These are phyloP conservation scores for Zancudomyces culisetae DNA, from an alignment of 371 early-diverging fungal genomes.

Conservation along the genomic window DNA sequence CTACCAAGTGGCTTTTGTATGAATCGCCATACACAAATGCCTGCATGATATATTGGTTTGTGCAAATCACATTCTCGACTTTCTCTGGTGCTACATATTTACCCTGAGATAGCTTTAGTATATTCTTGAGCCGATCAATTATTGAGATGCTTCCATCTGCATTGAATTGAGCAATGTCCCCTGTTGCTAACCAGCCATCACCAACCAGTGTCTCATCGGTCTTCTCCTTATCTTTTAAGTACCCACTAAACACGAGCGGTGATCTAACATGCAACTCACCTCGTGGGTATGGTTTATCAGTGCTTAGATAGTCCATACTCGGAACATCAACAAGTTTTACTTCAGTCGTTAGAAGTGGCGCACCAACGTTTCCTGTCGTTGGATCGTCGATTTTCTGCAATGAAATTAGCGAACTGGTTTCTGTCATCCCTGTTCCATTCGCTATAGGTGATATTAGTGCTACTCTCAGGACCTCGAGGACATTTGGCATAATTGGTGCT, in stretches of 20 bases:
- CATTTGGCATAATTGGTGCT: slow-evolving; percentile 75
- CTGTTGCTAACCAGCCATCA: slow-evolving; percentile 86
- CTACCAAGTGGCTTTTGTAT: slow-evolving; percentile 53
- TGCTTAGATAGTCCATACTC: slow-evolving; percentile 70
- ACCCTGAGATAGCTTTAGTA: slow-evolving; percentile 93
- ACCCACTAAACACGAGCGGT: slow-evolving; percentile 58
- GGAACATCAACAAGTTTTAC: slow-evolving; percentile 82
- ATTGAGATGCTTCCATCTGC: slow-evolving; percentile 49
- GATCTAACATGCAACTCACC: slow-evolving; percentile 91
- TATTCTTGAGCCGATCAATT: slow-evolving; percentile 93
- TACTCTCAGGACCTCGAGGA: slow-evolving; percentile 71
- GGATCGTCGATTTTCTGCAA: slow-evolving; percentile 30
- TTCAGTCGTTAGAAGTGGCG: slow-evolving; percentile 48
- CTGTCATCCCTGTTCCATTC: slow-evolving; percentile 96
- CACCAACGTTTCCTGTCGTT: slow-evolving; percentile 70
- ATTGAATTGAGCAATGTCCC: slow-evolving; percentile 86
- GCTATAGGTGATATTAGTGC: slow-evolving; percentile 62
- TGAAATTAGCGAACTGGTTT: slow-evolving; percentile 50
- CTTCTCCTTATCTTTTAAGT: slow-evolving; percentile 65
- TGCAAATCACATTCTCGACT: slow-evolving; percentile 63
- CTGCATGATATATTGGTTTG: slow-evolving; percentile 45
- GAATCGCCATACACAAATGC: slow-evolving; percentile 83
- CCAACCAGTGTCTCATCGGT: slow-evolving; percentile 56
- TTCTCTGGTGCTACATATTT: slow-evolving; percentile 98
- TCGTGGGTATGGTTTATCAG: slow-evolving; percentile 69